Evolutionary conservation across 192 early-diverging fungal species (phyloP).

Genomic region (Backusella sp.): DNA sequence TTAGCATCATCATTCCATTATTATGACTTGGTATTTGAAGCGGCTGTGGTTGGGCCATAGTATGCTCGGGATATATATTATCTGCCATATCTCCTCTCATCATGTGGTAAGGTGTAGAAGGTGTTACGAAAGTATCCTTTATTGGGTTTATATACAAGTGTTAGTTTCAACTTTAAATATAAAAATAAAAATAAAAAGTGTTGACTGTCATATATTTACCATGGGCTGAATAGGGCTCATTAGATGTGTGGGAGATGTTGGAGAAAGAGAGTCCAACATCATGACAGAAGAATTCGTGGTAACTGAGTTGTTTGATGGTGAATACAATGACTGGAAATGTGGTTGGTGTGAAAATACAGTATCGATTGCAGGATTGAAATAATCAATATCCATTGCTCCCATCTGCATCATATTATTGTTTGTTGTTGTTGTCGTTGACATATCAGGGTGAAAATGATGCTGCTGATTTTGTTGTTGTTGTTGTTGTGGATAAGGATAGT

Average conservation of each 20-base stretch:
- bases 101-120: slow-evolving; percentile 5
- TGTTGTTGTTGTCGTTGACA: slow-evolving; percentile 6
- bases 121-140: slow-evolving; percentile 10
- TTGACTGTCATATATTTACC: background rate
- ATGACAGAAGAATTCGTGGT: slow-evolving; percentile 9
- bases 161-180: slow-evolving; percentile 2
- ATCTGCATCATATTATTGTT: background rate
- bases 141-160: background rate
- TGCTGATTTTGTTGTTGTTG: background rate
- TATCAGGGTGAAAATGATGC: background rate
- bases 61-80: background rate
- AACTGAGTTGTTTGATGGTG: slow-evolving; percentile 12
- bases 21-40: background rate
- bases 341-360: slow-evolving; percentile 4
- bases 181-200: background rate
- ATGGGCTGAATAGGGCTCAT: slow-evolving; percentile 15
- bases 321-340: background rate
- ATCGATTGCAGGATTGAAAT: slow-evolving; percentile 5
- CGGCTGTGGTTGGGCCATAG: background rate
- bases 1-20: background rate
- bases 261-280: slow-evolving; percentile 4
- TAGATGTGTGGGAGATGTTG: background rate
- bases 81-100: slow-evolving; percentile 7
- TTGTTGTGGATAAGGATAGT: slow-evolving; percentile 7
- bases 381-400: slow-evolving; percentile 11